Conservation (phyloP, 2,329 filamentous ascomycete genomes). For the Knufia fluminis region DNA sequence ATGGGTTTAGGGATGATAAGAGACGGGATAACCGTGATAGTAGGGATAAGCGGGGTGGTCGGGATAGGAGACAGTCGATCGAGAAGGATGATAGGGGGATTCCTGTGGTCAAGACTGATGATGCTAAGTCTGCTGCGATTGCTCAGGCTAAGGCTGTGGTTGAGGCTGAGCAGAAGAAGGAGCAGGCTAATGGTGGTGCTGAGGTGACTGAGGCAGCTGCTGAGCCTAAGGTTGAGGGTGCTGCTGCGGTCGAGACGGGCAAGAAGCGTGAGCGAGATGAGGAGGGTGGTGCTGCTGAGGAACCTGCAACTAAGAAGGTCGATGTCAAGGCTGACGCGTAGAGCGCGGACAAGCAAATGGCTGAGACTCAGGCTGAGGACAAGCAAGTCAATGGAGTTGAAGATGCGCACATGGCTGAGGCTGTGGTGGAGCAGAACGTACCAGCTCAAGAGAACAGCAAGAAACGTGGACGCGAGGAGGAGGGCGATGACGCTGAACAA, state of each 20-base stretch:
- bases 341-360: neutral
- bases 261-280: slow-evolving; percentile 42
- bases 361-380: neutral
- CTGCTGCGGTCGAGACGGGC: slow-evolving; percentile 19
- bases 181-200: slow-evolving; percentile 13
- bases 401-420: too few relatives aligned
- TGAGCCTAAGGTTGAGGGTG: slow-evolving; percentile 5
- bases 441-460: too few relatives aligned
- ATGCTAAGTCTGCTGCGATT: slow-evolving; percentile 19
- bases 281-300: slow-evolving; percentile 26
- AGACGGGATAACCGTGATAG: slow-evolving; percentile 25
- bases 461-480: too few relatives aligned
- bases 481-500: too few relatives aligned
- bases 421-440: too few relatives aligned
- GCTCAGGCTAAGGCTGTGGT: slow-evolving; percentile 23
- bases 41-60: slow-evolving; percentile 25
- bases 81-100: slow-evolving; percentile 37
- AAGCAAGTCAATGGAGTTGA: neutral
- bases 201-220: slow-evolving; percentile 11
- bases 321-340: slow-evolving; percentile 31
- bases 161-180: slow-evolving; percentile 22
- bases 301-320: slow-evolving; percentile 40
- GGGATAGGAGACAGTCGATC: slow-evolving; percentile 27
- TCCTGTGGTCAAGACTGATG: slow-evolving; percentile 31
- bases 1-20: slow-evolving; percentile 29